A percentile compares a stretch with the other conserved stretches of the same genome.
phyloP scores from a whole-genome alignment of 352 stramenopile genomes.

The Phytophthora quininea region DNA sequence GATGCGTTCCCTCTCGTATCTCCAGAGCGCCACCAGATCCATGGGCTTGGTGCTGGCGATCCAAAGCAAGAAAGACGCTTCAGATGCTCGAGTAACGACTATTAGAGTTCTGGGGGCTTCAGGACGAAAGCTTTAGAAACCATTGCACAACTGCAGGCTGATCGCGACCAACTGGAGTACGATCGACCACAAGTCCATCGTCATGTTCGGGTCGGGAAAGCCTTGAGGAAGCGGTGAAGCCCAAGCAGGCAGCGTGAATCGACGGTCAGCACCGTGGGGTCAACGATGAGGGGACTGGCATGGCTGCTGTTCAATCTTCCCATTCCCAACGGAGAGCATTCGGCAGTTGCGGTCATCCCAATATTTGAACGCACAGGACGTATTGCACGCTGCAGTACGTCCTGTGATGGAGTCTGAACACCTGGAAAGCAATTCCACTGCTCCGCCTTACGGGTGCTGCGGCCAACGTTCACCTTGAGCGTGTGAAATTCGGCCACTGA shows the following conservation, averaged over 20 bases:
- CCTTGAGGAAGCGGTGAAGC: not conserved
- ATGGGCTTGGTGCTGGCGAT: slow-evolving; percentile 22
- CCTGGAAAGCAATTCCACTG: not conserved
- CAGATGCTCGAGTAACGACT: too few species aligned
- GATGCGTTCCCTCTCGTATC: slow-evolving; percentile 53
- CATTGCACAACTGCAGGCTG: not conserved
- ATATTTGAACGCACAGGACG: not conserved
- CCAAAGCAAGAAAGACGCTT: too few species aligned
- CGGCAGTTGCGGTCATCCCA: not conserved
- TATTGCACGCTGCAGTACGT: not conserved
- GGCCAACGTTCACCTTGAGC: not conserved
- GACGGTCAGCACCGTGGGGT: not conserved
- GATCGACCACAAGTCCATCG: not conserved
- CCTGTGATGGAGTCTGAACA: too few species aligned
- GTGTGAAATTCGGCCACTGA: not conserved
- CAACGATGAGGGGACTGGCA: not conserved
- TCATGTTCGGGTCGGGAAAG: not conserved
- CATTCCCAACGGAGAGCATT: not conserved
- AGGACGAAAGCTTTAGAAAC: not conserved
- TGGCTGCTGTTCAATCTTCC: not conserved
- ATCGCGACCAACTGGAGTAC: not conserved
- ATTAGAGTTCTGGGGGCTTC: too few species aligned
- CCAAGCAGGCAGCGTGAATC: not conserved
- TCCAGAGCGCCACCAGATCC: slow-evolving; percentile 64
- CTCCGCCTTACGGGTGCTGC: not conserved